phyloP scores from a whole-genome alignment of 805 yeast species.

The Ogataea populi-albae region DNA sequence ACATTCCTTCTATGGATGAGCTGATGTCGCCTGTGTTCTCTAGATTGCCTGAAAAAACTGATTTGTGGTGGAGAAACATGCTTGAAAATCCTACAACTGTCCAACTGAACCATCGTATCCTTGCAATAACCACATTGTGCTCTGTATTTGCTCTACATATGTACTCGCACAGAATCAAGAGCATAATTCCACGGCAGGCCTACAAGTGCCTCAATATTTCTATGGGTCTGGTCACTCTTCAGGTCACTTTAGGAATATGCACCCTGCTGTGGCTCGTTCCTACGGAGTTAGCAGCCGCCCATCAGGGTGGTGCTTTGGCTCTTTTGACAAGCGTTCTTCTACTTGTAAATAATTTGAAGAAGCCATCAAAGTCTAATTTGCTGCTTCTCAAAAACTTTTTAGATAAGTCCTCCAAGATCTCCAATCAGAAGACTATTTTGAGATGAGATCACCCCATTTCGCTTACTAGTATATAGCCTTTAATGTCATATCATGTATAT shows the following conservation, averaged over 20 bases:
- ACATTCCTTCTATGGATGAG: slow-evolving; percentile 74
- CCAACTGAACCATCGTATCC: slow-evolving; percentile 82
- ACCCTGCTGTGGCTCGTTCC: slow-evolving; percentile 90
- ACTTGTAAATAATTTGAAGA: slow-evolving; percentile 53
- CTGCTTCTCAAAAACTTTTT: slow-evolving; percentile 30
- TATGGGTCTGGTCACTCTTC: slow-evolving; percentile 81
- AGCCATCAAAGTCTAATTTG: slow-evolving; percentile 43
- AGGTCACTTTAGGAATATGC: slow-evolving; percentile 80
- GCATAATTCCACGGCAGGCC: slow-evolving; percentile 54
- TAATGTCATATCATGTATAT: too few relatives aligned
- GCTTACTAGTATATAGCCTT: too few relatives aligned
- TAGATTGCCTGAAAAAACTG: slow-evolving; percentile 63
- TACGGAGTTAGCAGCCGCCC: slow-evolving; percentile 87
- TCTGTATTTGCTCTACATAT: slow-evolving; percentile 68
- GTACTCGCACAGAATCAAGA: slow-evolving; percentile 56
- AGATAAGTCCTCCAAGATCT: slow-evolving; percentile 14
- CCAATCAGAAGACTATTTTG: slow-evolving; percentile 1
- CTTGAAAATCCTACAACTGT: slow-evolving; percentile 96
- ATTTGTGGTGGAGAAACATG: slow-evolving; percentile 86
- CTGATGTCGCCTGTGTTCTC: slow-evolving; percentile 73
- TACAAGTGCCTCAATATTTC: slow-evolving; percentile 57
- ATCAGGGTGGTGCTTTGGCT: slow-evolving; percentile 95
- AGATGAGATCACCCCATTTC: too few relatives aligned
- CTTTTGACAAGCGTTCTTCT: slow-evolving; percentile 76
- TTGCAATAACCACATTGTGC: slow-evolving; percentile 79